These are phyloP conservation scores for Tricladium varicosporioides DNA, from an alignment of 2,329 filamentous ascomycete species.

Conservation along the genomic window DNA sequence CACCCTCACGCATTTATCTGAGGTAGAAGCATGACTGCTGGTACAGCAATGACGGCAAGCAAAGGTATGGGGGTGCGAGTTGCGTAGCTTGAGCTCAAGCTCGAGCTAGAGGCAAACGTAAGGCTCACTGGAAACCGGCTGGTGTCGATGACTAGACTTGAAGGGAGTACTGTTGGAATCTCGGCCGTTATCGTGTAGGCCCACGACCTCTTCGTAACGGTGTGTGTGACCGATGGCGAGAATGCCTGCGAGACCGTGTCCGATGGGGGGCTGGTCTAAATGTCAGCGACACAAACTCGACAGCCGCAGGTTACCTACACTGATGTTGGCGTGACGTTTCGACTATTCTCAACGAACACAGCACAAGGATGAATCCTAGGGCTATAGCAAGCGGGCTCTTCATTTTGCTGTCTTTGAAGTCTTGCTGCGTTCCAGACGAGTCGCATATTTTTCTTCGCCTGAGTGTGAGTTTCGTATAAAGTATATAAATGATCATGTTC, in stretches of 20 bases:
- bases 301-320: neutral
- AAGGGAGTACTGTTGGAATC: neutral
- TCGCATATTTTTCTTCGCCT: constrained; percentile 1
- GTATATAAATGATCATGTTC: neutral
- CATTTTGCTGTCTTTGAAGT: constrained; percentile 9
- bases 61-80: constrained; percentile 4
- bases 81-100: constrained; percentile 7
- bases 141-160: constrained; percentile 4
- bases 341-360: constrained; percentile 10
- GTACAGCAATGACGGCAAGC: constrained; percentile 1
- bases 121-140: neutral
- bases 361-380: constrained; percentile 10
- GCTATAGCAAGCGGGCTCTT: constrained; percentile 9
- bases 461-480: neutral
- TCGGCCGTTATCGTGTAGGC: constrained; percentile 10
- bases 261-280: neutral
- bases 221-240: neutral
- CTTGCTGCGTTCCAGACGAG: constrained; percentile 4
- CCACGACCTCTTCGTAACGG: constrained; percentile 1
- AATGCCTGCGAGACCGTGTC: constrained; percentile 1
- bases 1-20: constrained; percentile 6
- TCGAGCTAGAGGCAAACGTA: constrained; percentile 2
- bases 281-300: neutral
- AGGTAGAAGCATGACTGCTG: constrained; percentile 5
- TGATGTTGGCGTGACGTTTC: constrained; percentile 3